Percentiles rank a stretch among this genome's conserved stretches.
Evolutionary conservation across 768 basidiomycete genomes (phyloP).

Genomic region (Lactarius akahatsu): DNA sequence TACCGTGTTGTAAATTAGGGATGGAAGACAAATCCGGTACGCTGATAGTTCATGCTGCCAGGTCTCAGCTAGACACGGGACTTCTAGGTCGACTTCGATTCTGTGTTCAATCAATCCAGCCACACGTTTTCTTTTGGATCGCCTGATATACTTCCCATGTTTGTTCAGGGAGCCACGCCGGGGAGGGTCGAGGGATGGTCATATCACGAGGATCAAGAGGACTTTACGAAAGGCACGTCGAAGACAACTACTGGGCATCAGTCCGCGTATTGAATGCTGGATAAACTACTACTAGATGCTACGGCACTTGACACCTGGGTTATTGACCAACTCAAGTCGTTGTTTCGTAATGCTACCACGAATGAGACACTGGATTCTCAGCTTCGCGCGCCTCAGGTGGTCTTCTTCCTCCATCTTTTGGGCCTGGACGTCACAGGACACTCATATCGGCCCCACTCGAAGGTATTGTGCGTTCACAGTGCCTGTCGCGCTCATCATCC

Average conservation of each 20-base stretch:
- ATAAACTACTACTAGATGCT: constrained; percentile 50
- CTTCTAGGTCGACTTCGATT: constrained; percentile 71
- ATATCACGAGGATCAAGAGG: constrained; percentile 75
- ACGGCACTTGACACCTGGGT: constrained; percentile 79
- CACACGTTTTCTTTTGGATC: constrained; percentile 82
- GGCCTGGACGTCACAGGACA: constrained; percentile 88
- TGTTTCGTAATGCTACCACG: constrained; percentile 64
- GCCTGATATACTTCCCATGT: constrained; percentile 89
- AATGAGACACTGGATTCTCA: constrained; percentile 49
- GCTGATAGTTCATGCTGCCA: neutral
- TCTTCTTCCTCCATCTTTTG: constrained; percentile 83
- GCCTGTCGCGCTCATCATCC: neutral
- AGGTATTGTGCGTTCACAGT: constrained; percentile 40
- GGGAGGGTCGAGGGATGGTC: constrained; percentile 73
- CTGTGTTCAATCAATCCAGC: constrained; percentile 80
- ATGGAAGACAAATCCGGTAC: constrained; percentile 83
- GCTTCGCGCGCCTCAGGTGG: constrained; percentile 56
- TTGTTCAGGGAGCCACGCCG: constrained; percentile 66
- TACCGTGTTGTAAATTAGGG: constrained; percentile 46
- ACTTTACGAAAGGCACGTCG: constrained; percentile 75
- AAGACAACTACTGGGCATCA: neutral
- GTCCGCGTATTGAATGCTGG: neutral
- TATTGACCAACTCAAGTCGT: constrained; percentile 57
- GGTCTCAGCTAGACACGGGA: neutral
- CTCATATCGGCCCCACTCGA: constrained; percentile 79